Evolutionary conservation across 306 rosid genomes (phyloP).

Genomic region (Medicago arabica): DNA sequence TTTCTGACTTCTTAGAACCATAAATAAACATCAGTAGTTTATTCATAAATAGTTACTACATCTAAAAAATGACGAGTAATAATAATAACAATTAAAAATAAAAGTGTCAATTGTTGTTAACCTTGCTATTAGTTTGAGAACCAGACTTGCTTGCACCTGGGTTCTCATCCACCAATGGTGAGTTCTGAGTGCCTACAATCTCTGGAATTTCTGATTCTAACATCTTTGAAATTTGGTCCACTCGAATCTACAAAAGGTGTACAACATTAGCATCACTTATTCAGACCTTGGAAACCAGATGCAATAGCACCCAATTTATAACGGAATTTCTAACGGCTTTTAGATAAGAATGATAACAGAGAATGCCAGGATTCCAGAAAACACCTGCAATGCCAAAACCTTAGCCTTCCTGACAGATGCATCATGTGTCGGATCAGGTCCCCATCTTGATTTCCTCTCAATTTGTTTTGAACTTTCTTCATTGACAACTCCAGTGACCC

Average conservation of each 20-base stretch:
- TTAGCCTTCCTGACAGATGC: constrained; percentile 71
- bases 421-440: constrained; percentile 75
- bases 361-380: constrained; percentile 25
- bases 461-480: constrained; percentile 65
- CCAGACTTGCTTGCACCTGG: constrained; percentile 43
- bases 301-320: constrained; percentile 47
- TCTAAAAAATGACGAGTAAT: constrained; percentile 16
- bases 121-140: constrained; percentile 59
- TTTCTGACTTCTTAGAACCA: constrained; percentile 57
- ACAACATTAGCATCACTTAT: constrained; percentile 66
- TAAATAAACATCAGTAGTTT: constrained; percentile 45
- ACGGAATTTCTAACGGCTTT: constrained; percentile 45
- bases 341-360: constrained; percentile 40
- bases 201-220: constrained; percentile 62
- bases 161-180: constrained; percentile 44
- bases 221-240: constrained; percentile 79
- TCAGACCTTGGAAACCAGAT: constrained; percentile 56
- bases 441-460: constrained; percentile 87
- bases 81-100: constrained; percentile 9
- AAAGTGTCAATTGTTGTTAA: constrained; percentile 40
- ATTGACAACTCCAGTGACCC: constrained; percentile 52
- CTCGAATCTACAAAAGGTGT: constrained; percentile 79
- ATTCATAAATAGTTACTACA: constrained; percentile 31
- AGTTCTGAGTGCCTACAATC: constrained; percentile 45
- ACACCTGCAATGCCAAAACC: constrained; percentile 90